Evolutionary conservation across 768 basidiomycete genomes (phyloP).

Genomic region (Nidularia pulvinata): DNA sequence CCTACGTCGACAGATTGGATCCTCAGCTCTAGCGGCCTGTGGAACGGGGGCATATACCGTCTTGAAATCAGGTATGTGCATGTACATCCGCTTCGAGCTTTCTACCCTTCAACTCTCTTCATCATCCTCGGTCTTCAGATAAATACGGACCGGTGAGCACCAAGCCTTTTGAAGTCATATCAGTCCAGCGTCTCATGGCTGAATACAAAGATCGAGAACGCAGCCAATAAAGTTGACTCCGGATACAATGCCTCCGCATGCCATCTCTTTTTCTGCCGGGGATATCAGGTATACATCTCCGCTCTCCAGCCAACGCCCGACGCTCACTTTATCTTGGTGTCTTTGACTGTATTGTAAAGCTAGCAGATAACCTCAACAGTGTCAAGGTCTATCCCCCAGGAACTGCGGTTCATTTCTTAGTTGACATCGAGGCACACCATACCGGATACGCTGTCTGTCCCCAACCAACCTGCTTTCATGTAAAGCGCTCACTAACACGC

Average conservation of each 20-base stretch:
- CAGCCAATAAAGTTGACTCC: constrained; percentile 20
- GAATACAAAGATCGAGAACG: constrained; percentile 24
- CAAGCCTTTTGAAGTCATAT: neutral
- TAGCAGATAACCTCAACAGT: constrained; percentile 25
- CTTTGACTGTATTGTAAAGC: constrained; percentile 8
- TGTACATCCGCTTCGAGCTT: neutral
- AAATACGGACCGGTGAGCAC: constrained; percentile 24
- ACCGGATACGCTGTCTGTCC: constrained; percentile 27
- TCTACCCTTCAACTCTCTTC: neutral
- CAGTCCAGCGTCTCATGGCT: neutral
- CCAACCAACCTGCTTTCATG: neutral
- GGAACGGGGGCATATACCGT: constrained; percentile 22
- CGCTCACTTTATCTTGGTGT: no score
- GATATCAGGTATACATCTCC: constrained; percentile 17
- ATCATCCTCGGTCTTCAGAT: constrained; percentile 9
- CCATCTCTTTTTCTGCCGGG: constrained; percentile 30
- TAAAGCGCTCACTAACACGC: neutral
- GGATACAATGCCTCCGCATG: constrained; percentile 27
- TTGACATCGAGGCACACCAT: constrained; percentile 30
- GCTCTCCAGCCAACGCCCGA: neutral
- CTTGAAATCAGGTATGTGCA: constrained; percentile 19
- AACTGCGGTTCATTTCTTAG: constrained; percentile 21
- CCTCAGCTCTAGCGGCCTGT: constrained; percentile 24
- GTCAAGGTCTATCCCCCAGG: constrained; percentile 23
- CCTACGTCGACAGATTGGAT: constrained; percentile 18